Conservation (phyloP, 1,139 yeast species). For the Arxiozyma heterogenica region DNA sequence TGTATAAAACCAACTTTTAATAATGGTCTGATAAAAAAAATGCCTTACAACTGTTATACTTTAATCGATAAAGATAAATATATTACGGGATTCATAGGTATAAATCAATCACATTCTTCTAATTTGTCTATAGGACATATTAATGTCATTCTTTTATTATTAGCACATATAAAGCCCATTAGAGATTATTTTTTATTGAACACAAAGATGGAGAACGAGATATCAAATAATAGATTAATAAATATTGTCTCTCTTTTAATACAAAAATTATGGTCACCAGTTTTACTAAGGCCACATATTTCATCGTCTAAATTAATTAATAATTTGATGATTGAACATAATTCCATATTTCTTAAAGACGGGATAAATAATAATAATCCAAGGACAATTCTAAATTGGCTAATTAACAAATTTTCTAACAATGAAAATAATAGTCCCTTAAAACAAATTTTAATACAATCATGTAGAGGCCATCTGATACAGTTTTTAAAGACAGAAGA, state of each 20-base stretch:
- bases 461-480: conserved; percentile 37
- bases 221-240: conserved; percentile 27
- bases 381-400: conserved; percentile 48
- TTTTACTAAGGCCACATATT: conserved; percentile 49
- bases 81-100: conserved; percentile 55
- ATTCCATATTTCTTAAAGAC: conserved; percentile 34
- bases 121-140: conserved; percentile 24
- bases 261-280: conserved; percentile 57
- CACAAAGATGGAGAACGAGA: conserved; percentile 18
- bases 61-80: conserved; percentile 38
- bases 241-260: conserved; percentile 38
- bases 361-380: conserved; percentile 39
- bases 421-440: not conserved
- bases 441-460: conserved; percentile 16
- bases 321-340: conserved; percentile 33
- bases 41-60: conserved; percentile 32
- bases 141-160: conserved; percentile 47
- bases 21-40: conserved; percentile 27
- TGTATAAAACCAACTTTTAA: conserved; percentile 44
- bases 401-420: conserved; percentile 41
- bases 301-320: conserved; percentile 62
- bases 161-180: conserved; percentile 46
- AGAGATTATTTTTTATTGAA: conserved; percentile 42
- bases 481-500: conserved; percentile 10
- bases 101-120: conserved; percentile 38